Base-by-base conservation (phyloP, 2,329 filamentous ascomycete species). In the Chrysosporium queenslandicum region DNA sequence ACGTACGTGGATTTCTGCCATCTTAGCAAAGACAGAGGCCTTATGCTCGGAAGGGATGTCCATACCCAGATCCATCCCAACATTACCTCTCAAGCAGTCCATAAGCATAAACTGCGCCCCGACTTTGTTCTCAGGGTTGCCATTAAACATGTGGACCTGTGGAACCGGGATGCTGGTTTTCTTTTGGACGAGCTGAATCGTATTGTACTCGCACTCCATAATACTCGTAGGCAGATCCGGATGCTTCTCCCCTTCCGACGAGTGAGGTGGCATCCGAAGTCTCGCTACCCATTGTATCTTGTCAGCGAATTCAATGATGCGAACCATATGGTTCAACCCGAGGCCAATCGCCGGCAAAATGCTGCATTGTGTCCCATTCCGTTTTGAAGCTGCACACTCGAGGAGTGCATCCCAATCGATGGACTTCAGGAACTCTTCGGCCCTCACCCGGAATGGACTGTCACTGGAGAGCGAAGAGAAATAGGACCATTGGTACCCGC, bases 31-130 rank as follows among this genome's bases (percentile, higher is more conserved):
- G 36, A 53, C 53, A 16, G 51, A 50, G 21, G 27, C 20, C 34
- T 47, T 53, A 29, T 41, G 30, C 11, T 52, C 49, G 16, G 11
- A 20, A 27, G 57, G 56, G 16, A 59, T 55, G 23, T 52, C 55
- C 50, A 34, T 36, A 29, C 16, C 55, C 39, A 36, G 52, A 57
- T 40, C 36, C 36, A 40, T 40, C 14, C 36, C 36, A 5, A 40
- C 36, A 14, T 40, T 40, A 41, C 62, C 66, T 46, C 56, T 63
- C 49, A 62, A 51, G 52, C 55, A 66, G 29, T 58, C 60, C 60
- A 68, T 64, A 18, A 68, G 54, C 5, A 64, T 61, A 50, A 62
- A 67, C 4, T 64, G 59, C 3, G 59, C 59, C 3, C 61, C 57
- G 12, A 61, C 56, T 3, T 46, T 25, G 46, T 66, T 64, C 5